Conservation (phyloP, 73 alveolate genomes). For the Uronychia setigera region DNA sequence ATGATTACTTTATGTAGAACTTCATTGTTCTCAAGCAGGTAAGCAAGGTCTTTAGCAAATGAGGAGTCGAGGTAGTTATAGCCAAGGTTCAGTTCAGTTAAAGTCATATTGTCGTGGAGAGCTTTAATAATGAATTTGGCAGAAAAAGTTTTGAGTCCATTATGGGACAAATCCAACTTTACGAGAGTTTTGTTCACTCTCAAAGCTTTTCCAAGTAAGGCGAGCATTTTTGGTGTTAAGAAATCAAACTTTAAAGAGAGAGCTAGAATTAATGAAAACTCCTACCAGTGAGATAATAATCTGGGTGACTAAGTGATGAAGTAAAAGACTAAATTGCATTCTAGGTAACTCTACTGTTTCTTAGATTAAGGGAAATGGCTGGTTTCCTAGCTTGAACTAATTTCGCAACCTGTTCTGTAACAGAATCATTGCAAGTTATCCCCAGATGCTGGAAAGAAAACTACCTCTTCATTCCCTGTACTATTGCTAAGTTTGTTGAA, state of each 20-base stretch:
- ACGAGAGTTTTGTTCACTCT: conserved; percentile 55
- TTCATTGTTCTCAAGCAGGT: conserved; percentile 32
- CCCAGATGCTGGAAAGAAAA: conserved; percentile 25
- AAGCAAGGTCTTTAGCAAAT: conserved; percentile 47
- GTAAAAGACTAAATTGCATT: conserved; percentile 11
- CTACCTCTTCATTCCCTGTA: conserved; percentile 45
- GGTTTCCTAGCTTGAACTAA: conserved; percentile 41
- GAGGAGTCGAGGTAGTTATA: conserved; percentile 30
- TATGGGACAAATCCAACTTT: conserved; percentile 37
- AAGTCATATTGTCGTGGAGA: conserved; percentile 40
- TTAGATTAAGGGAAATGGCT: conserved; percentile 38
- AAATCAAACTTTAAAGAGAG: conserved; percentile 31
- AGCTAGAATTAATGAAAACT: conserved; percentile 3
- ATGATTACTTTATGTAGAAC: conserved; percentile 45
- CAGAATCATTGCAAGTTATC: conserved; percentile 20
- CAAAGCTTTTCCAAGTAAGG: conserved; percentile 24
- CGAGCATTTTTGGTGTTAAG: conserved; percentile 19
- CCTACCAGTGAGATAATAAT: conserved; percentile 35
- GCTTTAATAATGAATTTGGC: conserved; percentile 44
- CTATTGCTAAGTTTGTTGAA: conserved; percentile 14
- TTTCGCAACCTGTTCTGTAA: conserved; percentile 35
- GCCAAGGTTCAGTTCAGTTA: conserved; percentile 27
- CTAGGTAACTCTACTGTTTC: conserved; percentile 39
- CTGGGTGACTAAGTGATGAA: conserved; percentile 6
- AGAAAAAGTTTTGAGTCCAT: conserved; percentile 37